Evolutionary conservation across 2,329 filamentous ascomycete species (phyloP), one percentile per base, ranked within the genome.

Genomic region (Talaromyces amestolkiae): DNA sequence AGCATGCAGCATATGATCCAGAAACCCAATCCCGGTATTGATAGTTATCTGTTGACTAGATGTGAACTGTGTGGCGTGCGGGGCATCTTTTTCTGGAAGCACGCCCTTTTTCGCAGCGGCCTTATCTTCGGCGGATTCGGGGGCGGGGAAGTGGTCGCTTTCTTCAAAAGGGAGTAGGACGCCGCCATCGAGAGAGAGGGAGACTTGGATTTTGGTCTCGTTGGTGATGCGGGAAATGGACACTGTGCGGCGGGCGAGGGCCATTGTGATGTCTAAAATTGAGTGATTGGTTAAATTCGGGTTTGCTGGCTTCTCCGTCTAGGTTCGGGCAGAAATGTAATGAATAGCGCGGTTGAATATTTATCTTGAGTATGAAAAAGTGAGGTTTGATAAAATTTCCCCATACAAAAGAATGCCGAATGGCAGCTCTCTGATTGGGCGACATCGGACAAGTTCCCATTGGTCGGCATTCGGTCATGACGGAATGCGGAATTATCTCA

Each of bases 1-100:
- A 6, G 95, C 95, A 80, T 99, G 95, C 60, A 98, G 86, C 94
- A 99, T 98, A 83, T 99, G 95, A 82, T 99, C 95, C 65, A 99
- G 85, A 80, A 99, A 99, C 66, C 95, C 95, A 78, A 99, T 96
- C 69, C 95, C 95, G 0, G 94, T 97, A 84, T 92, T 89, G 70
- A 98, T 85, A 75, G 87, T 87, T 76, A 98, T 97, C 67, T 87
- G 88, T 79, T 98, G 95, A 49, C 89, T 91, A 71, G 90, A 88
- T 71, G 91, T 94, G 69, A 88, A 83, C 80, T 99, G 94, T 1
- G 89, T 89, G 35, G 95, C 94, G 77, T 99, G 95, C 65, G 84
- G 83, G 66, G 86, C 86, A 62, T 78, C 75, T 54, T 76, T 74
- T 24, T 73, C 72, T 1, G 79, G 73, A 5, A 80, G 73, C 47